These are phyloP conservation scores for Candida vartiovaarae DNA, from an alignment of 805 yeast species.

Conservation along the genomic window DNA sequence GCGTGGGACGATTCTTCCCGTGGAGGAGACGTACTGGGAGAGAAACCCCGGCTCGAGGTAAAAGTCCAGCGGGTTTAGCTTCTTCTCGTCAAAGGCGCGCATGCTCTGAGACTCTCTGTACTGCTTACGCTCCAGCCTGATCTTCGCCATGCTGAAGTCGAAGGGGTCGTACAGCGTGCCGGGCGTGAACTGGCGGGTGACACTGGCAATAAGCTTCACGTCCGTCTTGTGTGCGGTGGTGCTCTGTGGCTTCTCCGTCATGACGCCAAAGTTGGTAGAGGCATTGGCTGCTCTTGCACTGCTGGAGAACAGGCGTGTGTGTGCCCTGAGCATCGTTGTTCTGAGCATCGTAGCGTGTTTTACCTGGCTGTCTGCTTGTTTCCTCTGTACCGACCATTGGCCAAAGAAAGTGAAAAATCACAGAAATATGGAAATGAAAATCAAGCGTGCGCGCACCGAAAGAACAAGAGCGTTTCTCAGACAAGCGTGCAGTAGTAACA, in stretches of 20 bases:
- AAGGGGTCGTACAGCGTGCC: constrained; percentile 70
- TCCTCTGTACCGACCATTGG: no score
- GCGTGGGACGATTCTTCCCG: constrained; percentile 74
- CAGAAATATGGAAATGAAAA: no score
- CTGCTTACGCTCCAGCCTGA: constrained; percentile 40
- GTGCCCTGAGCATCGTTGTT: neutral
- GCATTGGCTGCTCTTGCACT: neutral
- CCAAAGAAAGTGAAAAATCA: no score
- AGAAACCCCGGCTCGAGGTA: constrained; percentile 68
- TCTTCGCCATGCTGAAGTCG: constrained; percentile 61
- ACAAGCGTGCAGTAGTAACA: no score
- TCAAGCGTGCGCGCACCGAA: no score
- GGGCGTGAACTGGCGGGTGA: constrained; percentile 28
- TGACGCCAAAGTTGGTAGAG: neutral
- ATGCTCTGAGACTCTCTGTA: constrained; percentile 17
- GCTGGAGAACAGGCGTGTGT: constrained; percentile 8
- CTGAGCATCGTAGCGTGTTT: neutral
- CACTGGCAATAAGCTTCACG: neutral
- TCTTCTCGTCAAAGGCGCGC: constrained; percentile 34
- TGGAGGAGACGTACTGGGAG: constrained; percentile 54
- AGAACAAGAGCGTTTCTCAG: no score
- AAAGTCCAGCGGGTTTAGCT: constrained; percentile 60
- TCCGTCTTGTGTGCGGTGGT: neutral
- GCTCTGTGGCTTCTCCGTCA: neutral
- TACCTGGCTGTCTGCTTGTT: no score